Evolutionary conservation across 169 alveolate species (phyloP), one percentile per base, ranked within the genome.

Genomic region (Nephromyces sp.): DNA sequence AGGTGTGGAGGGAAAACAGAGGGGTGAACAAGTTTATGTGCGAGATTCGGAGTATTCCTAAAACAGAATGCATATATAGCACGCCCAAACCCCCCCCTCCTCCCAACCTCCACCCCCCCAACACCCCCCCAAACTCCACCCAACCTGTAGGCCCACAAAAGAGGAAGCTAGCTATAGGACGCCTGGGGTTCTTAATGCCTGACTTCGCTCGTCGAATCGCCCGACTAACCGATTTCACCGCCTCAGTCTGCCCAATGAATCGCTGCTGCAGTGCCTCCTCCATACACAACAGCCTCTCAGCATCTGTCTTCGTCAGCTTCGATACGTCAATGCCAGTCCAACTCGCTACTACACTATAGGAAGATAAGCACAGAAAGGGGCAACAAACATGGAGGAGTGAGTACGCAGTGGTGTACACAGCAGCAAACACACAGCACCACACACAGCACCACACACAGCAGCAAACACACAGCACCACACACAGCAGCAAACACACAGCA

Each of bases 271-370:
- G 84, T 8, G 74, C 52, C 27, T 79, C 75, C 32, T 80, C 81
- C 32, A 90, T 80, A 1, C 72, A 29, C 69, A 72, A 66, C 8
- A 78, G 43, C 3, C 74, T 28, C 27, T 72, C 80, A 33, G 82
- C 27, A 89, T 92, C 66, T 84, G 85, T 84, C 90, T 89, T 87
- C 86, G 87, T 78, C 43, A 91, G 76, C 76, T 86, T 87, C 61
- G 78, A 77, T 63, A 92, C 88, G 27, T 93, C 91, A 6, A 92
- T 92, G 21, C 94, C 94, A 1, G 96, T 92, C 89, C 94, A 89
- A 30, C 89, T 69, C 6, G 90, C 81, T 8, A 90, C 92, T 24
- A 89, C 90, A 15, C 57, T 43, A 43, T 43, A 15, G 15, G 15
- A 43, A 43, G n/a, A 43, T 15, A 43, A 43, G 6, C 25, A 61